phyloP scores from a whole-genome alignment of 768 basidiomycete species.

The Trametes villosa region DNA sequence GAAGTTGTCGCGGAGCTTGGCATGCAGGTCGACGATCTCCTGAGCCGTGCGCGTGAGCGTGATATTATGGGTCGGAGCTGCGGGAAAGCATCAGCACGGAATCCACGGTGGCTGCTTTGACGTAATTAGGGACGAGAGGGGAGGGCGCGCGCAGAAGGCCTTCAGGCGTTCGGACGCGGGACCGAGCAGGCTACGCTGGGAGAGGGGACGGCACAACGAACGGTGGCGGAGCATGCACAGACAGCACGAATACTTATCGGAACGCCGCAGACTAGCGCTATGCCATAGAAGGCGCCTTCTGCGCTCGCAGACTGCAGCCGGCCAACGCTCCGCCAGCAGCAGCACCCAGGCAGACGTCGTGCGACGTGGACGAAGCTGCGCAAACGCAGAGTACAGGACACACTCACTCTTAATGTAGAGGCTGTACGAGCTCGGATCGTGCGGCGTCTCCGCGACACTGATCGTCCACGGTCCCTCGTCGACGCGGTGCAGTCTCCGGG shows the following conservation, averaged over 20 bases:
- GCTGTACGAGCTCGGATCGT: constrained; percentile 73
- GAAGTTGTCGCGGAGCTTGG: constrained; percentile 71
- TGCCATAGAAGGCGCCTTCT: background rate
- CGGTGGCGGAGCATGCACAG: background rate
- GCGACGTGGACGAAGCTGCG: constrained; percentile 23
- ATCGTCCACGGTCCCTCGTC: constrained; percentile 89
- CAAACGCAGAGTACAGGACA: constrained; percentile 19
- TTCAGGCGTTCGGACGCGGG: constrained; percentile 12
- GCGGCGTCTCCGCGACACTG: constrained; percentile 84
- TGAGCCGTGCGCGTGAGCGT: constrained; percentile 79
- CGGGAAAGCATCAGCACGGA: constrained; percentile 34
- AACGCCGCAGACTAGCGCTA: background rate
- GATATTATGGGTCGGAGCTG: constrained; percentile 89
- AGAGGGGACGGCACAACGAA: background rate
- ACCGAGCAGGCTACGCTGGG: background rate
- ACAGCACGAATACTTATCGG: background rate
- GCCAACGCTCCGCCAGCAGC: background rate
- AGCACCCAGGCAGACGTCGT: no score
- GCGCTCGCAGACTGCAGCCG: background rate
- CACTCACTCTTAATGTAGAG: constrained; percentile 91
- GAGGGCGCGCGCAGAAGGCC: constrained; percentile 14
- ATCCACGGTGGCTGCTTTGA: constrained; percentile 14
- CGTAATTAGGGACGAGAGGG: constrained; percentile 19
- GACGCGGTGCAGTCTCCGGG: constrained; percentile 54
- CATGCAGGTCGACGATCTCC: constrained; percentile 83